Base-by-base conservation (phyloP, 192 early-diverging fungal genomes). In the Coemansia sp. region DNA sequence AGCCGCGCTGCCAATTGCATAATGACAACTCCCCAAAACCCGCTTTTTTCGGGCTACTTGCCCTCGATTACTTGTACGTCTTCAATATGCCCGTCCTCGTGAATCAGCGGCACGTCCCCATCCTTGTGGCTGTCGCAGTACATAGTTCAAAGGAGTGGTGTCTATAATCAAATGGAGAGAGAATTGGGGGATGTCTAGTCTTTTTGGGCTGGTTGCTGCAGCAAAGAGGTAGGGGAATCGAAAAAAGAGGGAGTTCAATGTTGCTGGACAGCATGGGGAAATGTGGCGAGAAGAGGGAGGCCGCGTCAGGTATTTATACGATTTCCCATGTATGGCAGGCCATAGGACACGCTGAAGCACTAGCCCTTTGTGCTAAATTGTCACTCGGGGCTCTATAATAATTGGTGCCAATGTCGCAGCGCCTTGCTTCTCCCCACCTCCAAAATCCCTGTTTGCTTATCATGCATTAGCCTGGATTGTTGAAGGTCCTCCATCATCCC, bases 1-100 rank as follows among this genome's bases (percentile, higher is more conserved):
- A 37, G 56, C n/a, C 37, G 26, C 26, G 55, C 31, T 35, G 55
- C 55, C 16, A 58, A 58, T 58, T 58, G 56, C 56, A 58, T 58
- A 58, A 58, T 58, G 16, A n/a, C 56, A 37, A 21, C 13, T 2
- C 5, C 10, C n/a, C n/a, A n/a, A 12, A 2, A 16, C 23, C n/a
- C 34, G 6, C 8, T 14, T 13, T 14, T 26, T 4, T 13, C 11
- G 1, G 26, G 56, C 56, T 58, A 58, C 12, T 58, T 58, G 6
- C 56, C 34, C n/a, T 36, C 56, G 9, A 58, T 36, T 58, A 58
- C 56, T 34, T 34, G 34, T 12, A 58, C 56, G 20, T 58, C 56
- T 10, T 58, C 56, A 20, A 58, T 31, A 34, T 37, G n/a, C 37
- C 56, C 56, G 56, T 58, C 56, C 33, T 58, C 56, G 56, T 36